Base-by-base conservation (phyloP, 306 rosid species). In the Quercus dentata region DNA sequence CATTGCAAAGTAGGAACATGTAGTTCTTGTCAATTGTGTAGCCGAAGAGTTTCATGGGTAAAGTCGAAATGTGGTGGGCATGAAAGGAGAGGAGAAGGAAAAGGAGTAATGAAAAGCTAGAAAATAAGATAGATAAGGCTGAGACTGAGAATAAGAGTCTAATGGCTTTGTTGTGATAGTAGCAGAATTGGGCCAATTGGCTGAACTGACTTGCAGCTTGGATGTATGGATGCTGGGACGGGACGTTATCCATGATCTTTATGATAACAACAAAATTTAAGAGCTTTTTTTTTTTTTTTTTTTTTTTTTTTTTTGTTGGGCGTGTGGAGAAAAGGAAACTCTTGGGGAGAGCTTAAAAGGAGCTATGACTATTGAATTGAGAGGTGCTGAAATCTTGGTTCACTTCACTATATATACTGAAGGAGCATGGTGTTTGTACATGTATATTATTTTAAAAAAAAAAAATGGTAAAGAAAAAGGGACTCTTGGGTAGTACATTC, bases 1-100 rank as follows among this genome's bases (percentile, higher is more conserved):
- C 88, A 79, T 94, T 94, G 79, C 90, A 88, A 56, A 94, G 74
- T 65, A 90, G 87, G 80, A 94, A 94, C 82, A 89, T 80, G 86
- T 80, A 85, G 79, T 77, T 87, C 78, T 92, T 94, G 63, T 65
- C 88, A 38, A 81, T 20, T 19, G 59, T 52, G 82, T 80, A 70
- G 79, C 56, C 31, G 63, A 63, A 80, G 52, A 55, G 72, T 63
- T 86, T 84, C 75, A 75, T 67, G 21, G 87, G 79, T 71, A 69
- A 67, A 56, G 87, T 19, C 28, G 76, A 80, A 6, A 75, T 20
- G 46, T 41, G 8, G 69, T 14, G 71, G 44, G 70, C 71, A n/a
- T 84, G 78, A 41, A 79, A 70, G 72, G 59, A 80, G 0, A 78
- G 80, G 69, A 80, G 31, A 10, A 85, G 82, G 1, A 83, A 75